Conservation (phyloP, 352 stramenopile species). For the Pelagophyceae sp. region DNA sequence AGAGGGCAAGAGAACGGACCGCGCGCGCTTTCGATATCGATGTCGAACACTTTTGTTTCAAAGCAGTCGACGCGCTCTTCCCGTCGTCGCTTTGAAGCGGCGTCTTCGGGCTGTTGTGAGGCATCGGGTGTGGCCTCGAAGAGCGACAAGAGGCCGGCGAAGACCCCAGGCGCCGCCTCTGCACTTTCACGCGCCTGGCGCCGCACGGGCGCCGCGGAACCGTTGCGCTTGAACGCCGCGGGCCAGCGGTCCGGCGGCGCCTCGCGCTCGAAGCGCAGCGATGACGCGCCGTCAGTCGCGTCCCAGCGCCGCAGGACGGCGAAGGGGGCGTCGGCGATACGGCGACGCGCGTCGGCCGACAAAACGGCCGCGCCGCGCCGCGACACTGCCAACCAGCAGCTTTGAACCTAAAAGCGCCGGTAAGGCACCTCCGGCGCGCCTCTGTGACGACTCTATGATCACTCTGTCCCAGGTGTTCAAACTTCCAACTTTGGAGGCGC, state of each 20-base stretch:
- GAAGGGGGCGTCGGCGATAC: constrained; percentile 51
- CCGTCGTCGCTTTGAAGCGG: neutral
- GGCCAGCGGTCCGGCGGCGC: constrained; percentile 33
- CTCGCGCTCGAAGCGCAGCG: constrained; percentile 60
- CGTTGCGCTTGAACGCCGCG: neutral
- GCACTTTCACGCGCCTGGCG: neutral
- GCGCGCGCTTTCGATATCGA: too few species aligned
- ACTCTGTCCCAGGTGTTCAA: too few species aligned
- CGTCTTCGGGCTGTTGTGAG: neutral
- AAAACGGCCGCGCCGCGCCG: constrained; percentile 20
- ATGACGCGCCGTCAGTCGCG: constrained; percentile 46
- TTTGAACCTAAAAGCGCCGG: too few species aligned
- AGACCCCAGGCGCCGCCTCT: neutral
- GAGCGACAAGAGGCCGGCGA: neutral
- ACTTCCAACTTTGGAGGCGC: too few species aligned
- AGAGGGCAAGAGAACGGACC: too few species aligned
- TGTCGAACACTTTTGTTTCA: too few species aligned
- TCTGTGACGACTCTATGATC: too few species aligned
- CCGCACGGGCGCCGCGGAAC: neutral
- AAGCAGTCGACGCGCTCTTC: too few species aligned
- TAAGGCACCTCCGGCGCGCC: too few species aligned
- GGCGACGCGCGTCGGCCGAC: constrained; percentile 7
- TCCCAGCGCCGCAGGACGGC: constrained; percentile 51
- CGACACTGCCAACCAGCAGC: constrained; percentile 3
- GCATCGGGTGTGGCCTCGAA: neutral